Conservation (phyloP, 306 rosid species). For the Rubus parviflorus region DNA sequence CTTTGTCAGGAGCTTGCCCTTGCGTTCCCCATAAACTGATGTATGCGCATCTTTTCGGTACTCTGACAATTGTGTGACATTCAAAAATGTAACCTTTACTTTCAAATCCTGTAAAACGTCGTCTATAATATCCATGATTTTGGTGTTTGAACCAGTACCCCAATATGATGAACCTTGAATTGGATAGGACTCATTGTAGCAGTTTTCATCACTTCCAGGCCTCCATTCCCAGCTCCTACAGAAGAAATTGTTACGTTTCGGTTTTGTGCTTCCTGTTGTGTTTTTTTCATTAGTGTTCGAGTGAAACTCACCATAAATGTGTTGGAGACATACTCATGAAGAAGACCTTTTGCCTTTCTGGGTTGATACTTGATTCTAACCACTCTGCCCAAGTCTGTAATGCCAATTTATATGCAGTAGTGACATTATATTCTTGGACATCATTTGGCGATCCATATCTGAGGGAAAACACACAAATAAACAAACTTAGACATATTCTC, state of each 20-base stretch:
- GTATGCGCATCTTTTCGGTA: conserved; percentile 89
- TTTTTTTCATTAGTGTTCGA: neutral
- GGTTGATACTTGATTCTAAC: conserved; percentile 66
- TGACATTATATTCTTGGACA: conserved; percentile 73
- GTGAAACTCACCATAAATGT: conserved; percentile 69
- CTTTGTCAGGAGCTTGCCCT: conserved; percentile 74
- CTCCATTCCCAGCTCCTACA: conserved; percentile 96
- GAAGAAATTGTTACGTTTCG: neutral
- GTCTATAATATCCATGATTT: conserved; percentile 62
- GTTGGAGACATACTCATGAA: conserved; percentile 96
- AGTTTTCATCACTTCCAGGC: conserved; percentile 67
- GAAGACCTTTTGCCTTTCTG: conserved; percentile 60
- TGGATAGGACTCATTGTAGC: conserved; percentile 72
- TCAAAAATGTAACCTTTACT: conserved; percentile 59
- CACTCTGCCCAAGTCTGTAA: conserved; percentile 86
- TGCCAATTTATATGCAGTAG: conserved; percentile 77
- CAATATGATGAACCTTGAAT: conserved; percentile 69
- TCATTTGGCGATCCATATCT: conserved; percentile 62
- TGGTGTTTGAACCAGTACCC: conserved; percentile 85
- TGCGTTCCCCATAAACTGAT: conserved; percentile 70
- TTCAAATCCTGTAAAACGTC: conserved; percentile 44
- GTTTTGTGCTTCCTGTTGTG: no score
- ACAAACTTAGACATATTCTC: neutral
- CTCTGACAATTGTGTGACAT: conserved; percentile 81
- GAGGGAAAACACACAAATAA: neutral